Base-by-base conservation (phyloP, 2,329 filamentous ascomycete species). In the Xylariomycetidae sp. region DNA sequence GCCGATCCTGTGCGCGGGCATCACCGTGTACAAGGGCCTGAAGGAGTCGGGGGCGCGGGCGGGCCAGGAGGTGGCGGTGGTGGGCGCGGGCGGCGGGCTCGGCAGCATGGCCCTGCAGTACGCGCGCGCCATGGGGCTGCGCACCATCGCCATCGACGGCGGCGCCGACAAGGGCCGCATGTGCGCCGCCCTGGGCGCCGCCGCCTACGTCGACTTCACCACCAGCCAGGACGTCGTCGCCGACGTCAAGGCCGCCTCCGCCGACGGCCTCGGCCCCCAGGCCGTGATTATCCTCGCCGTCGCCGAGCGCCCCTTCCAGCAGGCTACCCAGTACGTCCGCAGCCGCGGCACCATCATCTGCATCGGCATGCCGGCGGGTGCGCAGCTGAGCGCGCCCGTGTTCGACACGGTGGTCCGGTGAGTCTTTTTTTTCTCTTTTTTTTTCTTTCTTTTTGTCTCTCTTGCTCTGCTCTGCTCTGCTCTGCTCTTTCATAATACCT, bases 221-320 rank as follows among this genome's bases (percentile, higher is more conserved):
- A 80, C 65, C 37, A 79, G 76, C 57, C 76, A 80, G 61, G 82
- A 95, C 63, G 62, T 95, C 17, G 82, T 94, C 48, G 76, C 76
- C 48, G 86, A 93, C 46, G 89, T 95, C 44, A 85, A 88, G 68
- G 79, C 77, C 29, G 80, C 81, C 18, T 93, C 86, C 1, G 64
- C 76, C 18, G 87, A 90, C 49, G 85, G 85, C 14, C 73, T 86
- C 12, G 90, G 90, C 32, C 88, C 89, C 5, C 84, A 94, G 52
- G 89, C 87, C 24, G 88, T 90, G 41, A 70, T 95, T 46, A 72
- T 95, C 27, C 77, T 95, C 40, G 89, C 90, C 41, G 88, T 86
- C 32, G 76, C 71, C 50, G 89, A 95, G 74, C 86, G 82, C 70
- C 90, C 90, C 34, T 95, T 95, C 79, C 87, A 95, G 67, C 89